phyloP scores from a whole-genome alignment of 2,329 filamentous ascomycete species.

The Arthroderma sp. region DNA sequence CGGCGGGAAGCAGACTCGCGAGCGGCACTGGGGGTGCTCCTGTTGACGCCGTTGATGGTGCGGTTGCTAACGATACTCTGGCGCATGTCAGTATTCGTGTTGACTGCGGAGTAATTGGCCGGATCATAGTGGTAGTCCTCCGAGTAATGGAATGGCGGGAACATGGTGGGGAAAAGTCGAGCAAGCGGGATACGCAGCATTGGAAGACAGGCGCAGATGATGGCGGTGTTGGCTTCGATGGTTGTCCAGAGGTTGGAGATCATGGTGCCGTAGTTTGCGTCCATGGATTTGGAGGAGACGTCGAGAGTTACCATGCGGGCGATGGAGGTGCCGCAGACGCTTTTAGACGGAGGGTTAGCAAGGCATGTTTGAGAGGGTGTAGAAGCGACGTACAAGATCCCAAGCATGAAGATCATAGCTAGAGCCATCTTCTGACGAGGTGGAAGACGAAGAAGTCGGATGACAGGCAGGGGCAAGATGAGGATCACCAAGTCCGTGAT shows the following conservation, averaged over 20 bases:
- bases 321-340: constrained; percentile 19
- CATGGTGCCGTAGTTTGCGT: constrained; percentile 17
- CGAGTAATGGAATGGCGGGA: constrained; percentile 2
- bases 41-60: too few relatives aligned
- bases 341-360: constrained; percentile 6
- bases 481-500: constrained; percentile 23
- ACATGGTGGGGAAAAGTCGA: constrained; percentile 10
- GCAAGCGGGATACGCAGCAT: constrained; percentile 20
- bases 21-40: too few relatives aligned
- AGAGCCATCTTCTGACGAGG: constrained; percentile 39
- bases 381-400: constrained; percentile 20
- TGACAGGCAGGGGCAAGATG: constrained; percentile 20
- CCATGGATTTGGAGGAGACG: constrained; percentile 12
- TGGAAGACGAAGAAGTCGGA: constrained; percentile 19
- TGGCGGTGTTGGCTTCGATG: constrained; percentile 23
- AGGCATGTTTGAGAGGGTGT: background rate
- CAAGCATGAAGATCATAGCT: constrained; percentile 26
- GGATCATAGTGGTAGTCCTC: too few relatives aligned
- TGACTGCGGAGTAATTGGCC: too few relatives aligned
- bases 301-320: constrained; percentile 23
- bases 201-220: constrained; percentile 28
- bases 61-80: too few relatives aligned
- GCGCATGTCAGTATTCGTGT: too few relatives aligned
- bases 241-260: constrained; percentile 24
- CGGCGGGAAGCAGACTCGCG: too few relatives aligned